Evolutionary conservation across 345 rosid species (phyloP).

Genomic region (Eutrema japonicum): DNA sequence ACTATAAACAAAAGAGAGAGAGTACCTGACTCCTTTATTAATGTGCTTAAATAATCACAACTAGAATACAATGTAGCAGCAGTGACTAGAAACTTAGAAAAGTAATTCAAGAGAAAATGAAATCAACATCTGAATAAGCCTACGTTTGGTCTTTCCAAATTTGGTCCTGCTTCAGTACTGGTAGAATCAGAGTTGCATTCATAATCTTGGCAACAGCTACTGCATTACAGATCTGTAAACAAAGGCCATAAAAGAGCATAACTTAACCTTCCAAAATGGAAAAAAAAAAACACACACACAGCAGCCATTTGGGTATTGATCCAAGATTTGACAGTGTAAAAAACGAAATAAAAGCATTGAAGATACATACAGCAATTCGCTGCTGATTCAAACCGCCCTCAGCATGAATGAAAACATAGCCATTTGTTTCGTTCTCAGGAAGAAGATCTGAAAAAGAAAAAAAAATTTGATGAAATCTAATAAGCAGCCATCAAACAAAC

Average conservation of each 20-base stretch:
- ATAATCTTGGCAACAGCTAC: conserved; percentile 98
- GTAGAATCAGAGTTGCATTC: conserved; percentile 98
- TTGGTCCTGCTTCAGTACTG: conserved; percentile 98
- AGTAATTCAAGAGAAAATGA: neutral
- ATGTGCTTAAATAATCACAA: neutral
- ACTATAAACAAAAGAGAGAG: neutral
- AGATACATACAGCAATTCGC: conserved; percentile 85
- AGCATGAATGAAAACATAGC: conserved; percentile 95
- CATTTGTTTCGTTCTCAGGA: conserved; percentile 91
- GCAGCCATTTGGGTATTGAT: conserved; percentile 1
- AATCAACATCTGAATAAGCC: conserved; percentile 33
- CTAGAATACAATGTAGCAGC: conserved; percentile 1
- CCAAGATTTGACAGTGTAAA: neutral
- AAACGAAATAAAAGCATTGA: neutral
- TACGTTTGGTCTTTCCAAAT: conserved; percentile 99
- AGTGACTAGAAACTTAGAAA: conserved; percentile 1
- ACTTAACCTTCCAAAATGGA: neutral
- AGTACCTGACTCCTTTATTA: neutral
- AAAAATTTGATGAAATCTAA: conserved; percentile 19
- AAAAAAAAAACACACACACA: neutral
- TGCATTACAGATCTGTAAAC: conserved; percentile 96
- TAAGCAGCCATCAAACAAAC: conserved; percentile 17
- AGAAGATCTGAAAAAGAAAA: conserved; percentile 67
- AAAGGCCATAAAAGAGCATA: conserved; percentile 8
- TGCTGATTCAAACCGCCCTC: conserved; percentile 99